phyloP scores from a whole-genome alignment of 805 yeast species.

The Hyphopichia homilentoma region DNA sequence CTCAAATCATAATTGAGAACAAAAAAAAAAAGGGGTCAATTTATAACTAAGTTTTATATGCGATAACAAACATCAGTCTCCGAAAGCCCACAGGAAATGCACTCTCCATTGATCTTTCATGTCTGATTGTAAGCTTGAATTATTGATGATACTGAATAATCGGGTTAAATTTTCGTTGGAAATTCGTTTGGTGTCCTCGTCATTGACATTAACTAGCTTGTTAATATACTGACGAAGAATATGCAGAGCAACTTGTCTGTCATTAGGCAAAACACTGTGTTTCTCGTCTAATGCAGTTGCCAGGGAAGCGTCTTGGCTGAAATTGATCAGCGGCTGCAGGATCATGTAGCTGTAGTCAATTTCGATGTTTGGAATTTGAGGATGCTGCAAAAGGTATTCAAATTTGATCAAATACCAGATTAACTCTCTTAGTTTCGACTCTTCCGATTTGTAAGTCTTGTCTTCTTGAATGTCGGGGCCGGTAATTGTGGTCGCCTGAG shows the following conservation, averaged over 20 bases:
- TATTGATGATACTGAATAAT: slow-evolving; percentile 15
- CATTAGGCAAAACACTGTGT: slow-evolving; percentile 13
- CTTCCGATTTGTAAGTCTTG: slow-evolving; percentile 14
- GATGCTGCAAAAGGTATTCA: slow-evolving; percentile 13
- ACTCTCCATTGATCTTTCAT: slow-evolving; percentile 17
- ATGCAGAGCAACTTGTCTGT: slow-evolving; percentile 15
- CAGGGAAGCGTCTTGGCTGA: background rate
- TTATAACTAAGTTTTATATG: no score
- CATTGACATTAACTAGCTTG: slow-evolving; percentile 9
- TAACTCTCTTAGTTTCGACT: slow-evolving; percentile 23
- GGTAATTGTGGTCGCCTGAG: no score
- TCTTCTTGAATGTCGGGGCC: slow-evolving; percentile 2
- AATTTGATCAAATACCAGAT: slow-evolving; percentile 28
- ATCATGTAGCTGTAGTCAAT: slow-evolving; percentile 10
- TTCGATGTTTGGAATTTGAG: slow-evolving; percentile 6
- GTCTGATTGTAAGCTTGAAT: slow-evolving; percentile 15
- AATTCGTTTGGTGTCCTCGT: slow-evolving; percentile 6
- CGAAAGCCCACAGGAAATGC: slow-evolving; percentile 12
- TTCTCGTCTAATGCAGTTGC: background rate
- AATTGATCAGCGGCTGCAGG: background rate
- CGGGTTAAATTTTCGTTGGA: slow-evolving; percentile 8
- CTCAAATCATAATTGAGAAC: no score
- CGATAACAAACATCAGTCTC: no score
- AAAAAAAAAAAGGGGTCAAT: no score
- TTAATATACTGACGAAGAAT: slow-evolving; percentile 19